phyloP scores from a whole-genome alignment of 169 alveolate genomes.

The Ichthyophthirius multifiliis region DNA sequence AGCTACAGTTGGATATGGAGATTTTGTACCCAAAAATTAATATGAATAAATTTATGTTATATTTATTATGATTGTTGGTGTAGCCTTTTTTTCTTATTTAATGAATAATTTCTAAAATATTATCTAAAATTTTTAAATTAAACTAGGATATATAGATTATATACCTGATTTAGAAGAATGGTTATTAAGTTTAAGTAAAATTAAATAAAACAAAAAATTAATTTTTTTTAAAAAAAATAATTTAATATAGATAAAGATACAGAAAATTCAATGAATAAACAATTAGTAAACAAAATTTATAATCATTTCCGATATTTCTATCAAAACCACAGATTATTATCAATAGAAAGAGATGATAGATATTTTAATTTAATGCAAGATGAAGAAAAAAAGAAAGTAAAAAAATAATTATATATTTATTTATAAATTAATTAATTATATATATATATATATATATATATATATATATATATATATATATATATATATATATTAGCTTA shows the following conservation, averaged over 20 bases:
- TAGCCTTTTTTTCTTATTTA: conserved; percentile 50
- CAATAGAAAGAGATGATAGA: neutral
- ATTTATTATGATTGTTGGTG: conserved; percentile 40
- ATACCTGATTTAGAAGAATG: conserved; percentile 30
- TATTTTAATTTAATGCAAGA: neutral
- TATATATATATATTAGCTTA: neutral
- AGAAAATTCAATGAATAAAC: neutral
- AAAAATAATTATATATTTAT: neutral
- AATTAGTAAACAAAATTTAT: neutral
- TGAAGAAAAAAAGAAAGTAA: neutral
- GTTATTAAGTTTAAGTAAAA: conserved; percentile 16
- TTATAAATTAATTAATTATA: neutral
- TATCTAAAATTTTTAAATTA: conserved; percentile 20
- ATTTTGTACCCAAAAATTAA: neutral
- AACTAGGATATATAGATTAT: conserved; percentile 32
- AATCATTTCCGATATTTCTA: neutral
- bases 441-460: neutral
- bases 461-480: neutral
- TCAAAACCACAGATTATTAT: neutral
- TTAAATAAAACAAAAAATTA: neutral
- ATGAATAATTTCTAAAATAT: conserved; percentile 41
- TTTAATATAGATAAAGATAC: neutral
- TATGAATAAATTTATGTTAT: conserved; percentile 39
- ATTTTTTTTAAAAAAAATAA: neutral
- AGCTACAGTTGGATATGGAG: neutral